Evolutionary conservation across 2,329 filamentous ascomycete species (phyloP).

Genomic region (Fusarium solani-melongenae): DNA sequence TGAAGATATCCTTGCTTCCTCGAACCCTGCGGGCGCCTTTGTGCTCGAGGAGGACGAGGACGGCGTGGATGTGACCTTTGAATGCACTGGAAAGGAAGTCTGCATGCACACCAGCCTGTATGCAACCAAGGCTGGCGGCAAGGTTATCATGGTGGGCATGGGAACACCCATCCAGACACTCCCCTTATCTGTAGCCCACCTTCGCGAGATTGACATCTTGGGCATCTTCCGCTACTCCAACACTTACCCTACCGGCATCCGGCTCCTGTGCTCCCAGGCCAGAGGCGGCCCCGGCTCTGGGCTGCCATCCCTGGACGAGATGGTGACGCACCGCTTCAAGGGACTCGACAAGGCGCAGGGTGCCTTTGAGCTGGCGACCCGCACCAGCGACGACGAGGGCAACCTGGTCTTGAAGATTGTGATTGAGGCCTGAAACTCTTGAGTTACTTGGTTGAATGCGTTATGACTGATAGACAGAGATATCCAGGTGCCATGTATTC

Average conservation of each 20-base stretch:
- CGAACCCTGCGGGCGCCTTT: slow-evolving; percentile 43
- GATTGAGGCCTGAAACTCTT: slow-evolving; percentile 60
- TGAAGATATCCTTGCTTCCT: slow-evolving; percentile 59
- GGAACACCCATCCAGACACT: slow-evolving; percentile 81
- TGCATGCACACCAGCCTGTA: slow-evolving; percentile 83
- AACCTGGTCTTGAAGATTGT: slow-evolving; percentile 80
- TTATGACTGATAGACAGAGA: slow-evolving; percentile 36
- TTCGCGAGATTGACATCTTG: slow-evolving; percentile 82
- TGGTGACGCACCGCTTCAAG: slow-evolving; percentile 79
- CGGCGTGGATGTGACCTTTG: slow-evolving; percentile 77
- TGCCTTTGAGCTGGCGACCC: slow-evolving; percentile 77
- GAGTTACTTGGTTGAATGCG: slow-evolving; percentile 5
- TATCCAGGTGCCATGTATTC: slow-evolving; percentile 13
- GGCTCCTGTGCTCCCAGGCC: slow-evolving; percentile 61
- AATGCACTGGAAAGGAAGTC: slow-evolving; percentile 80
- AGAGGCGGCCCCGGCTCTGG: slow-evolving; percentile 53
- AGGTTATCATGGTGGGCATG: slow-evolving; percentile 83
- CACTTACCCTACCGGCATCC: slow-evolving; percentile 78
- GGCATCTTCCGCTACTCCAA: slow-evolving; percentile 83
- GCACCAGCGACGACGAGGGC: slow-evolving; percentile 74
- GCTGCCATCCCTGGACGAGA: slow-evolving; percentile 73
- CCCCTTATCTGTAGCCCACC: slow-evolving; percentile 76
- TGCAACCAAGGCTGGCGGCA: slow-evolving; percentile 75
- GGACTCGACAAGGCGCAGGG: slow-evolving; percentile 70
- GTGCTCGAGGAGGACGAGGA: slow-evolving; percentile 69